Evolutionary conservation across 2,329 filamentous ascomycete genomes (phyloP).

Genomic region (Onygenales sp.): DNA sequence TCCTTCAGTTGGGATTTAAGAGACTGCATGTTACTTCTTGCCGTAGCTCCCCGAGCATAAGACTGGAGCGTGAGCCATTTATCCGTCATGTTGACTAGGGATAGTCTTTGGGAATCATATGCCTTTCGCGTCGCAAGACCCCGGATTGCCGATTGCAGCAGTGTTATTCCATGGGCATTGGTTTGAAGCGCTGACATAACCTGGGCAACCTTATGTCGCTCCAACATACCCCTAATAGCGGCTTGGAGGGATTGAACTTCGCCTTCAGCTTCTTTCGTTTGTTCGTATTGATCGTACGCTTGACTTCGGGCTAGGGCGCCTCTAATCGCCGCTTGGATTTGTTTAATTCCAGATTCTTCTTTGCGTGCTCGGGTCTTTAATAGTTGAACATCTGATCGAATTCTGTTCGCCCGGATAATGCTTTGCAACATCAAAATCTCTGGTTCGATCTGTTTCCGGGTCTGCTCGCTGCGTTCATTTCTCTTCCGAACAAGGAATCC

Average conservation of each 20-base stretch:
- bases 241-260: conserved; percentile 49
- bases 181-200: conserved; percentile 17
- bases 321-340: conserved; percentile 48
- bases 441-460: conserved; percentile 63
- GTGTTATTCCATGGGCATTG: conserved; percentile 21
- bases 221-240: conserved; percentile 43
- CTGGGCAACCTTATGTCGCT: conserved; percentile 14
- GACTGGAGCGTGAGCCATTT: conserved; percentile 39
- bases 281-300: conserved; percentile 46
- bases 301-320: conserved; percentile 35
- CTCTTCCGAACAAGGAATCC: conserved; percentile 64
- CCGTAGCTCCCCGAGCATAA: conserved; percentile 30
- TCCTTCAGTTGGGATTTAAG: conserved; percentile 21
- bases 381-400: conserved; percentile 33
- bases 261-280: conserved; percentile 54
- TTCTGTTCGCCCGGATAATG: conserved; percentile 53
- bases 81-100: conserved; percentile 31
- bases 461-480: conserved; percentile 54
- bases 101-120: conserved; percentile 30
- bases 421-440: conserved; percentile 75
- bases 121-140: conserved; percentile 25
- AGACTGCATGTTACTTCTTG: conserved; percentile 18
- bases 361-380: conserved; percentile 29
- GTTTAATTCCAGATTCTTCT: conserved; percentile 35
- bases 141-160: conserved; percentile 11